Evolutionary conservation across 495 filamentous ascomycete species (phyloP).

Genomic region (Aspergillus sparsus): DNA sequence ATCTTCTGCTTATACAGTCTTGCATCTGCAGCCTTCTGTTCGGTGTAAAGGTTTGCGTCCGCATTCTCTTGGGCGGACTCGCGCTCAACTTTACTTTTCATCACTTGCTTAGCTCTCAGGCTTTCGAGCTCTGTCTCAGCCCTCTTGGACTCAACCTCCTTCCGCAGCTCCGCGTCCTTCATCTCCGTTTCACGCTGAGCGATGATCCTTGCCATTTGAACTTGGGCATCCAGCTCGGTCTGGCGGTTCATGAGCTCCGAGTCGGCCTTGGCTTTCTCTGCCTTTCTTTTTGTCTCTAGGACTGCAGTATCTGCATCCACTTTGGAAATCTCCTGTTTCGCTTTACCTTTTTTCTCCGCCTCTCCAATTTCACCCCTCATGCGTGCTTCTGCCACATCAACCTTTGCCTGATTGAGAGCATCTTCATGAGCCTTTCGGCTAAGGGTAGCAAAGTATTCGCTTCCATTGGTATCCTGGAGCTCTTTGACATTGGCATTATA

Average conservation of each 20-base stretch:
- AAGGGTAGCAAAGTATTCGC: conserved; percentile 75
- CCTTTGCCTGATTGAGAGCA: conserved; percentile 74
- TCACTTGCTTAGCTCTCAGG: conserved; percentile 72
- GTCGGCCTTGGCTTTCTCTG: conserved; percentile 75
- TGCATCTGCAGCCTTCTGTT: conserved; percentile 56
- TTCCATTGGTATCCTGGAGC: conserved; percentile 73
- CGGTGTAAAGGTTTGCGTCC: conserved; percentile 56
- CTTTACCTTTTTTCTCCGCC: conserved; percentile 71
- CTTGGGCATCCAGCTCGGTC: conserved; percentile 66
- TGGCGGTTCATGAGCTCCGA: conserved; percentile 68
- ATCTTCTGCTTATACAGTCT: conserved; percentile 58
- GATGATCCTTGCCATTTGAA: conserved; percentile 69
- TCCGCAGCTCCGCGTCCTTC: conserved; percentile 74
- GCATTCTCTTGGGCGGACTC: conserved; percentile 74
- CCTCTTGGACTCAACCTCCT: conserved; percentile 70
- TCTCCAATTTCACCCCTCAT: conserved; percentile 79
- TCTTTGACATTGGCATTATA: conserved; percentile 85
- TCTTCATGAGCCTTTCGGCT: conserved; percentile 82
- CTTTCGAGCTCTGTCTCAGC: conserved; percentile 78
- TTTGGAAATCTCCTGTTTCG: conserved; percentile 78
- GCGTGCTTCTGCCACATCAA: conserved; percentile 78
- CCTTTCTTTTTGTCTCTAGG: conserved; percentile 77
- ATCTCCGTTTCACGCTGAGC: conserved; percentile 70
- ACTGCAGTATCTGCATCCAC: conserved; percentile 81
- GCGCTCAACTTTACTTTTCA: conserved; percentile 69